phyloP scores from a whole-genome alignment of 345 rosid genomes.

The Clarkia xantiana region DNA sequence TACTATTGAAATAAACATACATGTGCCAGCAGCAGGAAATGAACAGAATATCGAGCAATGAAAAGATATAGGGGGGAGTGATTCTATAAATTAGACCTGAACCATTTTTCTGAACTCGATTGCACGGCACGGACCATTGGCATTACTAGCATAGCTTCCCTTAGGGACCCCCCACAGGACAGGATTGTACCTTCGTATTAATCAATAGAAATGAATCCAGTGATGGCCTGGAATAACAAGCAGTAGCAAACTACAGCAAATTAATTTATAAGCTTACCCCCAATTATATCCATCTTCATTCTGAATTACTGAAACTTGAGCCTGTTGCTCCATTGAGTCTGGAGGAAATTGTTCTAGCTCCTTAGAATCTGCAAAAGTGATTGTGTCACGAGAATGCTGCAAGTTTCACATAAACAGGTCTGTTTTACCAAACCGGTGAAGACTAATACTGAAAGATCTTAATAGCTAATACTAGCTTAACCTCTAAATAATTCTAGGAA shows the following conservation, averaged over 20 bases:
- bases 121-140: slow-evolving; percentile 58
- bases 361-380: slow-evolving; percentile 38
- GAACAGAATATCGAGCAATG: not conserved
- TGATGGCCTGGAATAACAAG: slow-evolving; percentile 1
- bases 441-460: too few relatives aligned
- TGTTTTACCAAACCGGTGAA: too few relatives aligned
- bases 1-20: not conserved
- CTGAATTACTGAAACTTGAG: slow-evolving; percentile 52
- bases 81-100: slow-evolving; percentile 38
- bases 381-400: too few relatives aligned
- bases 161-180: slow-evolving; percentile 94
- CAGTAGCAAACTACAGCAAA: slow-evolving; percentile 6
- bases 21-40: not conserved
- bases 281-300: slow-evolving; percentile 80
- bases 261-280: slow-evolving; percentile 56
- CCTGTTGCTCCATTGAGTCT: slow-evolving; percentile 77
- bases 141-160: slow-evolving; percentile 87
- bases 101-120: slow-evolving; percentile 87
- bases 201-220: not conserved
- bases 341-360: slow-evolving; percentile 55
- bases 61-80: not conserved
- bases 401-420: too few relatives aligned
- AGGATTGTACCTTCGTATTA: slow-evolving; percentile 63
- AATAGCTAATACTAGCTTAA: too few relatives aligned
- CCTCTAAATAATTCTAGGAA: too few relatives aligned